These are phyloP conservation scores for Leccinum pachyderme DNA, from an alignment of 1,284 basidiomycete genomes.

Conservation along the genomic window DNA sequence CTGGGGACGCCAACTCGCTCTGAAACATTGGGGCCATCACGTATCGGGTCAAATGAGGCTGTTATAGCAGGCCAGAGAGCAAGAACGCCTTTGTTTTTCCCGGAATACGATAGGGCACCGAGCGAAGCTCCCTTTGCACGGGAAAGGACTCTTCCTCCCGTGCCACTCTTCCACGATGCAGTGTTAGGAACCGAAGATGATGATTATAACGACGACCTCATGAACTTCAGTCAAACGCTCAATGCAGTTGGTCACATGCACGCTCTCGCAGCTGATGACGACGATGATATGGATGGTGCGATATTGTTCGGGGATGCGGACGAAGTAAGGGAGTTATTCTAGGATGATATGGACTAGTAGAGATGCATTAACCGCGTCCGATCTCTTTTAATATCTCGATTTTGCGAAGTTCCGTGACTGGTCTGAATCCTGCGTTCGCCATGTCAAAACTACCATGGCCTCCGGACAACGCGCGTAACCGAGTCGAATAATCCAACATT, in stretches of 20 bases:
- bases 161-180: slow-evolving; percentile 45
- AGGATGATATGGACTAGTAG: slow-evolving; percentile 10
- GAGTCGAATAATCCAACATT: slow-evolving; percentile 78
- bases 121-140: slow-evolving; percentile 38
- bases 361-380: slow-evolving; percentile 53
- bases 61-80: slow-evolving; percentile 24
- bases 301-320: slow-evolving; percentile 80
- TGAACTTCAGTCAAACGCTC: slow-evolving; percentile 72
- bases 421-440: slow-evolving; percentile 70
- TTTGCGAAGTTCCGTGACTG: slow-evolving; percentile 57
- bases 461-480: slow-evolving; percentile 77
- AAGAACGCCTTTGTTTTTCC: slow-evolving; percentile 67
- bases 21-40: slow-evolving; percentile 37
- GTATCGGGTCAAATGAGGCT: slow-evolving; percentile 27
- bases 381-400: slow-evolving; percentile 73
- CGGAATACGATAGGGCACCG: slow-evolving; percentile 48
- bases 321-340: slow-evolving; percentile 59
- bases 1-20: slow-evolving; percentile 27
- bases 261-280: slow-evolving; percentile 60
- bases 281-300: slow-evolving; percentile 70
- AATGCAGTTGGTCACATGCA: slow-evolving; percentile 53
- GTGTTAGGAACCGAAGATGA: slow-evolving; percentile 37
- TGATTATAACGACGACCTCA: slow-evolving; percentile 46
- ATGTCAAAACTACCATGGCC: slow-evolving; percentile 83
- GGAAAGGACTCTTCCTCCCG: slow-evolving; percentile 36